Evolutionary conservation across 345 rosid species (phyloP).

Genomic region (Viola odorata): DNA sequence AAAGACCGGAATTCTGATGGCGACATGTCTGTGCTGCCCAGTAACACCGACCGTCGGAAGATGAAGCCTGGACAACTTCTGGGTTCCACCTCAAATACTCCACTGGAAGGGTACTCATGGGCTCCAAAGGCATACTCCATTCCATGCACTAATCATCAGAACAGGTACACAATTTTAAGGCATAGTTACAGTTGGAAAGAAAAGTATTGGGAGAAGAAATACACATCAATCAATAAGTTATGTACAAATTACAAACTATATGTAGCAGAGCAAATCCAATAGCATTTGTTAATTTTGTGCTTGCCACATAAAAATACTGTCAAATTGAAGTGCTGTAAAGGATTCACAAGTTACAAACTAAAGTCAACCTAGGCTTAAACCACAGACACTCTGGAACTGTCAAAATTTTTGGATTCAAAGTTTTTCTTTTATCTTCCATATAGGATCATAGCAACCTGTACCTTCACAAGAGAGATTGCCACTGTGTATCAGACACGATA

Average conservation of each 20-base stretch:
- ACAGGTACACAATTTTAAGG: conserved; percentile 11
- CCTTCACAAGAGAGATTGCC: no score
- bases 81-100: conserved; percentile 93
- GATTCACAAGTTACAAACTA: not conserved
- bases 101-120: conserved; percentile 76
- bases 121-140: conserved; percentile 92
- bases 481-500: no score
- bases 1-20: conserved; percentile 62
- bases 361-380: no score
- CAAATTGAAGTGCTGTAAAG: not conserved
- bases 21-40: conserved; percentile 71
- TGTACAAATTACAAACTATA: no score
- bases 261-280: no score
- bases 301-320: not conserved
- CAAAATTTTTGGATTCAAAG: no score
- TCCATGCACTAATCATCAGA: conserved; percentile 58
- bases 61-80: conserved; percentile 87
- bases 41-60: conserved; percentile 66
- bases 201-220: no score
- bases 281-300: not conserved
- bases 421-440: no score
- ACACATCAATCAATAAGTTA: no score
- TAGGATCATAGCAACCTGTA: no score
- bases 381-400: no score
- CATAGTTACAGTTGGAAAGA: not conserved